These are phyloP conservation scores for Annona cherimola DNA, from an alignment of 164 flowering plant genomes.

Conservation along the genomic window DNA sequence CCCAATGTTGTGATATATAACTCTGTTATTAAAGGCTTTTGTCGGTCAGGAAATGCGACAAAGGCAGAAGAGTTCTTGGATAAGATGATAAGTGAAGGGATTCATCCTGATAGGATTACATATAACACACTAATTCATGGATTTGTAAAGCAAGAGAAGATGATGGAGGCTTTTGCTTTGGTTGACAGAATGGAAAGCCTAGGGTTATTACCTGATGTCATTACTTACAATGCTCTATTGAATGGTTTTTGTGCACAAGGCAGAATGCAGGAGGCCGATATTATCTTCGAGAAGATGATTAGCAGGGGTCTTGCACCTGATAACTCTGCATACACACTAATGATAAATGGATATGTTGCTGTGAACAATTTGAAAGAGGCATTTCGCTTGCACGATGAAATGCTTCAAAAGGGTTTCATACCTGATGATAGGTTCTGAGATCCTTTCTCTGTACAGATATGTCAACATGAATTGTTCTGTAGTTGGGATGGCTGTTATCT, in stretches of 20 bases:
- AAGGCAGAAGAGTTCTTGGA: conserved; percentile 50
- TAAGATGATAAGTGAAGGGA: conserved; percentile 47
- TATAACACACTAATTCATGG: conserved; percentile 80
- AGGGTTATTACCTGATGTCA: conserved; percentile 56
- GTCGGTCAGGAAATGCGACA: conserved; percentile 50
- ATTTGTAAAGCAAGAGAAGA: conserved; percentile 50
- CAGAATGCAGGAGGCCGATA: conserved; percentile 71
- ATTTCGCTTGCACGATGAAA: conserved; percentile 82
- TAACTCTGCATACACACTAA: conserved; percentile 54
- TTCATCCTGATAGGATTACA: conserved; percentile 56
- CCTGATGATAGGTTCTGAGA: conserved; percentile 75
- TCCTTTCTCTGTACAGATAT: neutral
- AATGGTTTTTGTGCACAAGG: conserved; percentile 61
- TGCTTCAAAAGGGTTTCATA: conserved; percentile 74
- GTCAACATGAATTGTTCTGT: neutral
- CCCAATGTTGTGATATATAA: conserved; percentile 69
- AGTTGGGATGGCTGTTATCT: neutral
- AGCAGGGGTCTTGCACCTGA: conserved; percentile 65
- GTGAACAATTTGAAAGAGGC: conserved; percentile 71
- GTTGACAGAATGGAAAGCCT: conserved; percentile 54
- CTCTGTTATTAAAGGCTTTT: conserved; percentile 69
- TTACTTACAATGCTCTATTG: conserved; percentile 60
- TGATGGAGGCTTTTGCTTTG: conserved; percentile 45
- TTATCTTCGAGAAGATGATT: conserved; percentile 49
- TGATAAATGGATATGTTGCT: conserved; percentile 73